These are phyloP conservation scores for Athelia psychrophila DNA, from an alignment of 1,284 basidiomycete species.

Conservation along the genomic window DNA sequence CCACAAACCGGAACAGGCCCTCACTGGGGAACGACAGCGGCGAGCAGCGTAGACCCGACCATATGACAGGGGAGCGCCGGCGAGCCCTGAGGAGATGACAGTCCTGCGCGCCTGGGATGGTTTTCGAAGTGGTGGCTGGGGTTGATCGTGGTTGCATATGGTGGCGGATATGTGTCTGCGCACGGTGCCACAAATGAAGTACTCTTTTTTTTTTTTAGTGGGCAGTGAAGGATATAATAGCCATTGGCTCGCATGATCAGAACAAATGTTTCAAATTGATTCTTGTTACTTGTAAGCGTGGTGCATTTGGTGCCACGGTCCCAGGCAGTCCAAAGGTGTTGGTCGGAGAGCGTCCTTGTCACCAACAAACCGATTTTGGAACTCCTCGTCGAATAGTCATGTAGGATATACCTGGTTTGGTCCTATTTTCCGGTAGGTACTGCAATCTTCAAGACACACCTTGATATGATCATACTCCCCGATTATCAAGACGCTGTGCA, in stretches of 20 bases:
- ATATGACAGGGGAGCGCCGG: too few relatives aligned
- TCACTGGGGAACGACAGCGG: too few relatives aligned
- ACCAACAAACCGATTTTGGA: background rate
- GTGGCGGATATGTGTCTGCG: too few relatives aligned
- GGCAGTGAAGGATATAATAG: too few relatives aligned
- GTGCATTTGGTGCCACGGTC: constrained; percentile 19
- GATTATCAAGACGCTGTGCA: background rate
- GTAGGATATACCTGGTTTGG: background rate
- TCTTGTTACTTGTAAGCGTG: constrained; percentile 24
- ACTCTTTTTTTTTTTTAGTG: too few relatives aligned
- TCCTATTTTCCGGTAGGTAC: background rate
- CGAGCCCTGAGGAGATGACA: too few relatives aligned
- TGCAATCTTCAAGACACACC: background rate
- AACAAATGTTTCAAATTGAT: constrained; percentile 17
- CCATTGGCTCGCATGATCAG: background rate
- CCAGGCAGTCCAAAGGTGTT: constrained; percentile 2
- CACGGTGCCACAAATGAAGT: too few relatives aligned
- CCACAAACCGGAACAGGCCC: too few relatives aligned
- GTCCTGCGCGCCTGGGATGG: too few relatives aligned
- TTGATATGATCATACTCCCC: background rate
- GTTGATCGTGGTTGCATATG: too few relatives aligned
- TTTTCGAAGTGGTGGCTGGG: too few relatives aligned
- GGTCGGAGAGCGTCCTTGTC: background rate
- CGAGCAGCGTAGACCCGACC: too few relatives aligned
- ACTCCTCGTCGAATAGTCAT: constrained; percentile 1